Conservation (phyloP, 768 basidiomycete species). For the Lepiota venenata region DNA sequence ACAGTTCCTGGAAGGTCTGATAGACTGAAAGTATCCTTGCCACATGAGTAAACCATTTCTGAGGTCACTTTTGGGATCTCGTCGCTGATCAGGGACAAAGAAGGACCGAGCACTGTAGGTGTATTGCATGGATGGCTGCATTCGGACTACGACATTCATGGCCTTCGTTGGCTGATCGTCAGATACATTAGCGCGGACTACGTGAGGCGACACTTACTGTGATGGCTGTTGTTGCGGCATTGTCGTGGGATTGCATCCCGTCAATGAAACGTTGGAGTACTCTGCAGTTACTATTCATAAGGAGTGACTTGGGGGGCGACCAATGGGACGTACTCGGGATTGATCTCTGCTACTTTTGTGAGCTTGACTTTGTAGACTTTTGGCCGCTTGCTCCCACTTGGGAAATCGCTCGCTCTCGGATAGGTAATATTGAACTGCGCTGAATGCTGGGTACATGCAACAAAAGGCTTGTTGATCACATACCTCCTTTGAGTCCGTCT, state of each 20-base stretch:
- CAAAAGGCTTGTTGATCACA: constrained; percentile 11
- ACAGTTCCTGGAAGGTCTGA: constrained; percentile 60
- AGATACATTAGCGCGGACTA: not conserved
- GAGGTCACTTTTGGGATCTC: constrained; percentile 45
- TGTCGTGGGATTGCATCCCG: constrained; percentile 65
- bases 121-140: constrained; percentile 65
- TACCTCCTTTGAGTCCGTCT: constrained; percentile 49
- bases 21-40: constrained; percentile 81
- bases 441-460: not conserved
- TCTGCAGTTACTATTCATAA: constrained; percentile 29
- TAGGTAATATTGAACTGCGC: constrained; percentile 62
- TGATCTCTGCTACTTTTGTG: constrained; percentile 46
- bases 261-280: constrained; percentile 57
- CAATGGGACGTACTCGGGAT: constrained; percentile 25
- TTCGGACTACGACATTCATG: constrained; percentile 72
- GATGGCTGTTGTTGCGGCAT: constrained; percentile 55
- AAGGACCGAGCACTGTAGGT: constrained; percentile 78
- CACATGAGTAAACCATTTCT: constrained; percentile 58
- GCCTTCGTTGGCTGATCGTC: constrained; percentile 38
- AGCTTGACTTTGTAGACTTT: constrained; percentile 69
- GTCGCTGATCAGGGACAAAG: constrained; percentile 49
- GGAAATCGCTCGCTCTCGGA: constrained; percentile 23
- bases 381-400: constrained; percentile 42
- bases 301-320: not conserved
- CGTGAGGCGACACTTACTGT: constrained; percentile 38